phyloP scores from a whole-genome alignment of 768 basidiomycete species.

The Termitomyces sp. region DNA sequence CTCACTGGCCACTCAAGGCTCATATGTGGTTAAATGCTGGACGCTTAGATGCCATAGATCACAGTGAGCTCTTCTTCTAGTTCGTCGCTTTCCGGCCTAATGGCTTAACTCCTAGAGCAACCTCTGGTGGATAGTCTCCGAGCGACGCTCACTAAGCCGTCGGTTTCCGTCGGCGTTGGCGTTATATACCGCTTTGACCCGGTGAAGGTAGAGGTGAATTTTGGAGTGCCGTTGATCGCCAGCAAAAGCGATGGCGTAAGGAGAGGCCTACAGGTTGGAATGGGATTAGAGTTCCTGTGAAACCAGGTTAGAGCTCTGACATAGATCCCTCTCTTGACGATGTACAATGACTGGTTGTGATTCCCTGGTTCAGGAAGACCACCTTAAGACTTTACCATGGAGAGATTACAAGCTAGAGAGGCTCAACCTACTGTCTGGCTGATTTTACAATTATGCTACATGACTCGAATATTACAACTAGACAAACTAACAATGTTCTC shows the following conservation, averaged over 20 bases:
- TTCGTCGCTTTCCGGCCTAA: not conserved
- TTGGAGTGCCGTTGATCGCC: constrained; percentile 77
- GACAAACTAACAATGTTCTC: no score
- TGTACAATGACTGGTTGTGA: not conserved
- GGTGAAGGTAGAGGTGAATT: constrained; percentile 81
- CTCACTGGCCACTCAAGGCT: constrained; percentile 81
- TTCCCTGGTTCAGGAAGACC: not conserved
- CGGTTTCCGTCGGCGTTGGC: constrained; percentile 77
- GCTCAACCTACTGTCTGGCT: not conserved
- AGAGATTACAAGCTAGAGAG: not conserved
- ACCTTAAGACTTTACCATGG: not conserved
- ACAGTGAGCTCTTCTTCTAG: constrained; percentile 34
- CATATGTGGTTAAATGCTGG: constrained; percentile 84
- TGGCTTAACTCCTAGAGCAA: constrained; percentile 23
- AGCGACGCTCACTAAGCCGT: constrained; percentile 46
- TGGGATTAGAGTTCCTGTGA: constrained; percentile 63
- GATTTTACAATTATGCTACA: not conserved
- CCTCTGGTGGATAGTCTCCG: constrained; percentile 34
- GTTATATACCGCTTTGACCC: constrained; percentile 82
- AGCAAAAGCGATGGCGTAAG: constrained; percentile 60
- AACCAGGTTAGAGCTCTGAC: not conserved
- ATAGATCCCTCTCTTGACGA: not conserved
- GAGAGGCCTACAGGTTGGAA: constrained; percentile 75
- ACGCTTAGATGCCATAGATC: constrained; percentile 56
- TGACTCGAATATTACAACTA: not conserved